phyloP scores from a whole-genome alignment of 768 basidiomycete genomes.

The Postia placenta region DNA sequence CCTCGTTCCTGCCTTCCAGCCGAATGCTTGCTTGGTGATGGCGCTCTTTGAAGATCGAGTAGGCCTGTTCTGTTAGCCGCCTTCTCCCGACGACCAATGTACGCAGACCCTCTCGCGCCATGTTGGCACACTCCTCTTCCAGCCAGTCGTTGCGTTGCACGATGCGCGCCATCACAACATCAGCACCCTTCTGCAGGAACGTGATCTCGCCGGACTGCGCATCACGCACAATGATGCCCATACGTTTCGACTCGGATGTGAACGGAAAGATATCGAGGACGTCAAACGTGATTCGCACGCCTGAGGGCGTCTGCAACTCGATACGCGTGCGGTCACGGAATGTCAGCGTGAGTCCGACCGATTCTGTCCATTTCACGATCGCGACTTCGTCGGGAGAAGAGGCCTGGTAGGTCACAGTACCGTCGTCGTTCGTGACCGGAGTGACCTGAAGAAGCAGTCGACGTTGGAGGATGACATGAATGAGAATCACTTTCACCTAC shows the following conservation, averaged over 20 bases:
- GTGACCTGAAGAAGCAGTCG: conserved; percentile 64
- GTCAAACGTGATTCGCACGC: conserved; percentile 63
- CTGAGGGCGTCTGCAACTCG: conserved; percentile 68
- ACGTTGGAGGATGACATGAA: too few species aligned
- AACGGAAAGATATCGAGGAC: conserved; percentile 96
- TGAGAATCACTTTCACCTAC: conserved; percentile 36
- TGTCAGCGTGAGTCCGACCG: conserved; percentile 84
- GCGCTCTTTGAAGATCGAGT: conserved; percentile 61
- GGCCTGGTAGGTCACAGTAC: conserved; percentile 93
- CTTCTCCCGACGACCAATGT: conserved; percentile 92
- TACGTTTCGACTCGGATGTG: conserved; percentile 97
- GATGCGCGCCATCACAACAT: conserved; percentile 95
- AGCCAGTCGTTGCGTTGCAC: conserved; percentile 98
- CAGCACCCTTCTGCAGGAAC: conserved; percentile 96
- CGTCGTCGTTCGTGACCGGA: conserved; percentile 91
- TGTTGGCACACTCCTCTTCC: conserved; percentile 97
- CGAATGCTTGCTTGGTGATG: conserved; percentile 77
- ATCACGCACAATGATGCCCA: conserved; percentile 96
- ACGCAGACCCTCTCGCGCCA: conserved; percentile 93
- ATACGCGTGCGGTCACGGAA: conserved; percentile 91
- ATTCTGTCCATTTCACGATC: conserved; percentile 95
- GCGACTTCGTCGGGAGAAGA: conserved; percentile 99
- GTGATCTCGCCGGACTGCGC: conserved; percentile 66
- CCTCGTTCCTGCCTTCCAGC: conserved; percentile 76
- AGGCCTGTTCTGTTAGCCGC: conserved; percentile 60